Conservation (phyloP, 2,329 filamentous ascomycete species). For the Monilinia aucupariae region DNA sequence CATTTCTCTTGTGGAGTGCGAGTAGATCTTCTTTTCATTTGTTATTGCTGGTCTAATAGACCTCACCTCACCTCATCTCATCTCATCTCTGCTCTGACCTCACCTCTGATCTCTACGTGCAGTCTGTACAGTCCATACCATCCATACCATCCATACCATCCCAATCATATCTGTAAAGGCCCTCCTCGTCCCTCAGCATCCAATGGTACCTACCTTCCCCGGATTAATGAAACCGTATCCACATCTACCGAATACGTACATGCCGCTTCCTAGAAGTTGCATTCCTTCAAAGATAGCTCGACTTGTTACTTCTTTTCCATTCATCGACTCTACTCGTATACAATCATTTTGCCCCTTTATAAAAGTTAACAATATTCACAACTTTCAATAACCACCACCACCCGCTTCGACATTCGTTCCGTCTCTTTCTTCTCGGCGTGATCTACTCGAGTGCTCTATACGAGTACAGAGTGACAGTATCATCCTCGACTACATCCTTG, state of each 20-base stretch:
- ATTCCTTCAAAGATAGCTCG: conserved; percentile 12
- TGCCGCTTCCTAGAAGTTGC: conserved; percentile 12
- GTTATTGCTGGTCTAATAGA: no score
- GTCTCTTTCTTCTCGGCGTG: conserved; percentile 14
- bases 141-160: neutral
- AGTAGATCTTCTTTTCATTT: no score
- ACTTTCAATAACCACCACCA: neutral
- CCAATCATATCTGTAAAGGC: neutral
- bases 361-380: neutral
- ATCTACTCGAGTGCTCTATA: no score
- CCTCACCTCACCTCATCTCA: no score
- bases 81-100: no score
- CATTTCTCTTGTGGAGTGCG: no score
- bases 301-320: neutral
- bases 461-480: conserved; percentile 9
- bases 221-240: conserved; percentile 29
- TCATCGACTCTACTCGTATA: neutral
- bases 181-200: conserved; percentile 13
- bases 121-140: no score
- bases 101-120: no score
- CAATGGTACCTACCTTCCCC: conserved; percentile 31
- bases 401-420: conserved; percentile 5
- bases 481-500: conserved; percentile 14
- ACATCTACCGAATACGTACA: neutral
- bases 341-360: neutral